Base-by-base conservation (phyloP, 2,329 filamentous ascomycete genomes). In the Clonostachys sp. region DNA sequence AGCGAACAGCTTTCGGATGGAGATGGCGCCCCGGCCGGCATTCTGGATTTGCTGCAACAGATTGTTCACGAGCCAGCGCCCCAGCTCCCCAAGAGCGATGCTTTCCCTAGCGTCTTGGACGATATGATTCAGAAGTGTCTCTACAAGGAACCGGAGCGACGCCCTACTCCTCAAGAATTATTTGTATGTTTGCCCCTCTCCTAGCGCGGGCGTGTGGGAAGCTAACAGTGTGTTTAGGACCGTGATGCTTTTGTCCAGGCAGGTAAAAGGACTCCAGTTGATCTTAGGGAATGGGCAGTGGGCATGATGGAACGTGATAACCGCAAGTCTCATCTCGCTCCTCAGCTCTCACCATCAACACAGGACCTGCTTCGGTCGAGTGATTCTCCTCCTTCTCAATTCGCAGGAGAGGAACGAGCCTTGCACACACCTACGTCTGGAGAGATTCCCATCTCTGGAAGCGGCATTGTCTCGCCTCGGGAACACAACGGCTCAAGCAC, bases 51-150 rank as follows among this genome's bases (percentile, higher is more conserved):
- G 50, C 74, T 99, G 43, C 94, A 99, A 68, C 91, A 96, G 64
- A 99, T 99, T 64, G 94, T 99, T 20, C 87, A 97, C 62, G 94
- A 99, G 67, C 91, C 91, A 5, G 90, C 94, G 5, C 94, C 94
- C 2, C 91, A 83, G 63, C 78, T 99, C 45, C 94, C 94, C 40
- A 95, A 96, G 80, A 96, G 91, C 61, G 94, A 97, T 62, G 94
- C 94, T 3, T 99, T 99, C 75, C 94, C 94, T 1, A 81, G 84
- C 30, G 97, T 97, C 53, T 71, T 99, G 42, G 92, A 97, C 58
- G 91, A 97, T 55, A 96, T 97, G 83, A 92, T 97, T 49, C 91
- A 94, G 55, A 96, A 95, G 66, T 99, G 94, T 69, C 73, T 99
- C 55, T 84, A 86, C 66, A 99, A 99, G 73, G 84, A 88, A 51